Evolutionary conservation across 1,139 yeast species (phyloP).

Genomic region (Geotrichum fermentans): DNA sequence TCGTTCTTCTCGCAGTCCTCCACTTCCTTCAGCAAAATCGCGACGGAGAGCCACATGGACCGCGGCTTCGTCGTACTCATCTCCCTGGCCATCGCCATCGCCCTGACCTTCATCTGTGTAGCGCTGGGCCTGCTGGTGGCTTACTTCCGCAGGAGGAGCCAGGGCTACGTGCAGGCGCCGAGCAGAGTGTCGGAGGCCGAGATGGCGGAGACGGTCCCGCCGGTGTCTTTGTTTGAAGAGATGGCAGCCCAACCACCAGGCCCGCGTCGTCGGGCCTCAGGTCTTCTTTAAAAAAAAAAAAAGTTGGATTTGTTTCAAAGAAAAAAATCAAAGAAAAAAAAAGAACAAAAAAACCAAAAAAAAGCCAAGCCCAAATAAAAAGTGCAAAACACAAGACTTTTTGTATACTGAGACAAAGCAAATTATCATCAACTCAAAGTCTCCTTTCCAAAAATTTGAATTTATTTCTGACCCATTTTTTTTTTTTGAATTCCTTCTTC

Average conservation of each 20-base stretch:
- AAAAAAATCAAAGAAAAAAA: background rate
- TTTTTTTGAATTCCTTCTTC: too few species aligned
- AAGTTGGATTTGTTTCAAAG: background rate
- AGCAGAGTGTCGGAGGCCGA: constrained; percentile 60
- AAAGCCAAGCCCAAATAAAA: background rate
- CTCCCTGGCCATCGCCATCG: constrained; percentile 82
- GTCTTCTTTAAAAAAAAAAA: constrained; percentile 1
- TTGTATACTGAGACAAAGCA: too few species aligned
- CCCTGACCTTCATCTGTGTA: constrained; percentile 66
- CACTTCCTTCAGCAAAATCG: constrained; percentile 24
- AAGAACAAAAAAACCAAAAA: background rate
- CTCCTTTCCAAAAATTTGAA: too few species aligned
- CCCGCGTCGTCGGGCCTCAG: constrained; percentile 11
- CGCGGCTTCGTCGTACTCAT: constrained; percentile 82
- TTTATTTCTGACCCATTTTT: too few species aligned
- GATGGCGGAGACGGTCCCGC: constrained; percentile 64
- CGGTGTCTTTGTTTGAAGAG: constrained; percentile 56
- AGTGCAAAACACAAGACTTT: too few species aligned
- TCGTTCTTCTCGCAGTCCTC: constrained; percentile 27
- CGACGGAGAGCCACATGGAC: constrained; percentile 29
- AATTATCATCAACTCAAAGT: too few species aligned
- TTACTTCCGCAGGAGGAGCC: constrained; percentile 42
- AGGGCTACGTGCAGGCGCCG: constrained; percentile 41
- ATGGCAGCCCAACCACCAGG: constrained; percentile 32
- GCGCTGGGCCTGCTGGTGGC: constrained; percentile 56